Conservation (phyloP, 73 alveolate species). For the Blepharisma stoltei region DNA sequence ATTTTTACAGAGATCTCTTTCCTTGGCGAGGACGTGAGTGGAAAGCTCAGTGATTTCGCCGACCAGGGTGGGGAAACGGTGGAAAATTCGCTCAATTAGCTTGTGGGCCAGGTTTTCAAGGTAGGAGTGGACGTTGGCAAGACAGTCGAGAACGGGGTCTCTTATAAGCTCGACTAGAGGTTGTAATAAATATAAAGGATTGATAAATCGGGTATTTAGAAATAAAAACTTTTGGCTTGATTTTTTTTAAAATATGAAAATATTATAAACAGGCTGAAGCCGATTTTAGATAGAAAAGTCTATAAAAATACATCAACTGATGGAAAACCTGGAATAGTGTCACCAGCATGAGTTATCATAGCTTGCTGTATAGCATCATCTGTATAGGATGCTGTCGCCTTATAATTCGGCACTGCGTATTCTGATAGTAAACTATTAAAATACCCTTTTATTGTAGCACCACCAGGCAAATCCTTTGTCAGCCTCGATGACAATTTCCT, state of each 20-base stretch:
- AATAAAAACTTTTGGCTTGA: too few species aligned
- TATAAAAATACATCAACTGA: constrained; percentile 56
- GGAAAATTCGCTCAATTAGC: constrained; percentile 54
- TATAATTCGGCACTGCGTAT: constrained; percentile 12
- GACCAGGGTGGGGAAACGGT: constrained; percentile 68
- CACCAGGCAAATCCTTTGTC: constrained; percentile 65
- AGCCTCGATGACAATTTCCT: constrained; percentile 35
- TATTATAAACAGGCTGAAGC: too few species aligned
- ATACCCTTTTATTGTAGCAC: constrained; percentile 42
- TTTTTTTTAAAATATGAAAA: too few species aligned
- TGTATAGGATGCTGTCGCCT: constrained; percentile 50
- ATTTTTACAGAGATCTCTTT: constrained; percentile 66
- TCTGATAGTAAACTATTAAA: constrained; percentile 20
- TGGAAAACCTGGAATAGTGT: constrained; percentile 67
- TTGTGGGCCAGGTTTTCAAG: constrained; percentile 61
- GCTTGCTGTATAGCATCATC: constrained; percentile 61
- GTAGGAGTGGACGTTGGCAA: constrained; percentile 55
- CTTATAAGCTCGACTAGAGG: constrained; percentile 64
- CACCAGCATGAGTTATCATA: constrained; percentile 55
- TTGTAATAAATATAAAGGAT: constrained; percentile 47
- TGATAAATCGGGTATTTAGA: too few species aligned
- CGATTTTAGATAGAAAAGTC: too few species aligned
- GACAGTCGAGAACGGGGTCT: constrained; percentile 75
- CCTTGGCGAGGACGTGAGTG: constrained; percentile 53
- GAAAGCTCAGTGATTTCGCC: constrained; percentile 59